A percentile compares a stretch with the other conserved stretches of the same genome.
Conservation (phyloP, 495 filamentous ascomycete species). For the Cladorrhinum samala region DNA sequence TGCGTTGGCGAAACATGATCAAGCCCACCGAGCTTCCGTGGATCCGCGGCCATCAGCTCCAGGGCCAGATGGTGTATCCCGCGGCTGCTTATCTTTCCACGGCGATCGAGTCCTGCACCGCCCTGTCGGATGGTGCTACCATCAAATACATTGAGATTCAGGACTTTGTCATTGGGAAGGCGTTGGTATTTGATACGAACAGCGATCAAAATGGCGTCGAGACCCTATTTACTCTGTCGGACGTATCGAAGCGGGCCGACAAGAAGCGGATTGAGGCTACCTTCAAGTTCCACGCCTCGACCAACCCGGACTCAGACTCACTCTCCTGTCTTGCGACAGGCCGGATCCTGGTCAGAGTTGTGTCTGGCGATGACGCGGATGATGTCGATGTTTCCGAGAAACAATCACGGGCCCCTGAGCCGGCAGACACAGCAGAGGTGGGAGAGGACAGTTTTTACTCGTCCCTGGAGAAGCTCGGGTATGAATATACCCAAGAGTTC, state of each 20-base stretch:
- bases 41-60: constrained; percentile 37
- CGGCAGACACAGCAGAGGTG: background rate
- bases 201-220: constrained; percentile 16
- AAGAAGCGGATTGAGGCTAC: background rate
- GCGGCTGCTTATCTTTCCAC: constrained; percentile 45
- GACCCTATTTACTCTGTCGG: constrained; percentile 11
- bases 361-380: background rate
- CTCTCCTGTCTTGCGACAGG: too few relatives aligned
- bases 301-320: background rate
- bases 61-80: constrained; percentile 45
- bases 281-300: background rate
- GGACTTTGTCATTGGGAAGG: constrained; percentile 12
- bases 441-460: background rate
- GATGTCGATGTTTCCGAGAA: too few relatives aligned
- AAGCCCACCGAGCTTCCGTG: constrained; percentile 35
- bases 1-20: constrained; percentile 34
- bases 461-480: background rate
- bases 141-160: constrained; percentile 15
- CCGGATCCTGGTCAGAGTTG: background rate
- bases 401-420: background rate
- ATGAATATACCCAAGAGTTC: background rate
- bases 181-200: constrained; percentile 13
- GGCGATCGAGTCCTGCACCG: constrained; percentile 39
- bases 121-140: background rate
- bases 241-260: background rate